Conservation (phyloP, 2,329 filamentous ascomycete genomes). For the Cadophora sp. region DNA sequence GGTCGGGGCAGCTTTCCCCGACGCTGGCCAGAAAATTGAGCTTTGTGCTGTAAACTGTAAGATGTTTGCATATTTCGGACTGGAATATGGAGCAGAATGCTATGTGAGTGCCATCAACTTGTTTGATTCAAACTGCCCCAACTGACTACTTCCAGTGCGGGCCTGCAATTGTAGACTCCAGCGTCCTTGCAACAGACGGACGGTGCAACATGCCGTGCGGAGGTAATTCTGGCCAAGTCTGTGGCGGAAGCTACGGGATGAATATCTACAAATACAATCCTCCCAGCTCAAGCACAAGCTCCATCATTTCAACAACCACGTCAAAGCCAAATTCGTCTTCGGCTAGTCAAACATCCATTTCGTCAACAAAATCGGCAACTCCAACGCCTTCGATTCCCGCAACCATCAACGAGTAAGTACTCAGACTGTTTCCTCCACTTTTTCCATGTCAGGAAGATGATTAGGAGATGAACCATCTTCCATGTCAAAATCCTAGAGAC, state of each 20-base stretch:
- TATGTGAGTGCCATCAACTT: not conserved
- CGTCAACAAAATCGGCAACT: conserved; percentile 1
- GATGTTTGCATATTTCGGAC: conserved; percentile 29
- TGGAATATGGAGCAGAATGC: conserved; percentile 42
- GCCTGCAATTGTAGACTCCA: conserved; percentile 13
- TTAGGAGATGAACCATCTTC: too few relatives aligned
- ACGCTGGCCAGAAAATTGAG: conserved; percentile 27
- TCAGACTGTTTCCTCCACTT: not conserved
- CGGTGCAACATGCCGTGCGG: conserved; percentile 32
- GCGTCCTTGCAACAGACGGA: conserved; percentile 17
- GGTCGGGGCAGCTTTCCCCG: conserved; percentile 2
- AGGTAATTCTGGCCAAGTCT: conserved; percentile 10
- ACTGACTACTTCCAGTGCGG: conserved; percentile 23
- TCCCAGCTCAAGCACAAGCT: not conserved
- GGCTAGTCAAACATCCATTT: not conserved
- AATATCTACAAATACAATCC: conserved; percentile 15
- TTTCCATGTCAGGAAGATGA: too few relatives aligned
- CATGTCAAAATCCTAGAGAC: too few relatives aligned
- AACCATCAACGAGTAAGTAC: conserved; percentile 10
- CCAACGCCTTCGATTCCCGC: conserved; percentile 14
- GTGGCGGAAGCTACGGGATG: conserved; percentile 22
- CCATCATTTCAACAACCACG: not conserved
- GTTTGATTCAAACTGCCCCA: too few relatives aligned
- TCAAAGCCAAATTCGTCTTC: not conserved
- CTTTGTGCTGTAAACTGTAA: conserved; percentile 27